Evolutionary conservation across 2,329 filamentous ascomycete genomes (phyloP), one percentile per base, ranked within the genome.

Genomic region (Curvularia verruculosa): DNA sequence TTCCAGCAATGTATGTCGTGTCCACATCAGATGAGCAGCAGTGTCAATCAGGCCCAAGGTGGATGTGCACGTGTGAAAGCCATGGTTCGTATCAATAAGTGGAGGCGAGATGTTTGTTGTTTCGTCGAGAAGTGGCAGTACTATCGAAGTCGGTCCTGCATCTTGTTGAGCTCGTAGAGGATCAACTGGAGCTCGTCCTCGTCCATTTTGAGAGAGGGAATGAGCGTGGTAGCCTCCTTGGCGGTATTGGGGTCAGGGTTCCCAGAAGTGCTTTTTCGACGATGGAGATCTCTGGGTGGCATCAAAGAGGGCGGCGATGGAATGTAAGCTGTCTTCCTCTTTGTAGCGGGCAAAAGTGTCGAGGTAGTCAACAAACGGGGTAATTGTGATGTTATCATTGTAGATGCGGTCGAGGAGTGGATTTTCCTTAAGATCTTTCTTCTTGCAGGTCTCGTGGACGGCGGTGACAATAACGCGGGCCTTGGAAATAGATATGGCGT

Each of bases 321-420:
- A 91, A 79, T 96, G 91, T 72, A 96, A 90, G 66, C 95, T 95
- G 77, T 96, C 91, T 76, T 94, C 92, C 70, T 93, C 88, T 80
- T 96, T 96, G 84, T 98, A 98, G 34, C 95, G 90, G 18, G 93
- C 90, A 79, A 99, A 99, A 61, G 92, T 88, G 70, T 96, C 92
- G 52, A 98, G 87, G 79, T 99, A 98, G 73, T 93, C 91, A 64
- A 92, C 85, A 24, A 94, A 97, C 77, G 96, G 93, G 61, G 86
- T 87, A 54, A 96, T 84, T 77, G 93, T 92, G 72, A 76, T 69
- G 52, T 66, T 71, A 61, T 76, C 74, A 60, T 75, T 75, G 81
- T 88, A 74, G 84, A 93, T 89, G 91, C 91, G 61, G 88, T 93
- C 82, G 91, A 91, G 72, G 49, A 92, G 84, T 72, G 92, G 91